Conservation (phyloP, 2,329 filamentous ascomycete genomes). For the Alternaria dauci region DNA sequence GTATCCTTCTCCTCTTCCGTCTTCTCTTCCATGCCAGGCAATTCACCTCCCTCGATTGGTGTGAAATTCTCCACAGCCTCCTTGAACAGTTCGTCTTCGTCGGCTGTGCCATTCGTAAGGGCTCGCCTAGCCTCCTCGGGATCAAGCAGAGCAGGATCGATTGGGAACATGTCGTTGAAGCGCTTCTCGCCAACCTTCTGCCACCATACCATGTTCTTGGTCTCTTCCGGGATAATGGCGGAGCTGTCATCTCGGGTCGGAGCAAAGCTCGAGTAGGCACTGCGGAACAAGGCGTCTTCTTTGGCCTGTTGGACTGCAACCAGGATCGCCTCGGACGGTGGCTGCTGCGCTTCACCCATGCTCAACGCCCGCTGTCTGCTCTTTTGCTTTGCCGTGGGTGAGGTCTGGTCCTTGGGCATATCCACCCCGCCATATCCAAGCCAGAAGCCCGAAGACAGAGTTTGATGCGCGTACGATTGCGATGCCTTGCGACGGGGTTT, state of each 20-base stretch:
- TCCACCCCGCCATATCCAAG: constrained; percentile 62
- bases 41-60: constrained; percentile 36
- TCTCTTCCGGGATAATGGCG: constrained; percentile 72
- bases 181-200: constrained; percentile 71
- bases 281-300: constrained; percentile 77
- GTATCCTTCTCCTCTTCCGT: constrained; percentile 66
- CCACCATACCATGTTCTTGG: constrained; percentile 78
- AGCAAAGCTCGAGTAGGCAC: constrained; percentile 82
- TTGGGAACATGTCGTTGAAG: constrained; percentile 71
- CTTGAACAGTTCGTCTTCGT: constrained; percentile 50
- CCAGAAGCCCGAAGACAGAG: constrained; percentile 72
- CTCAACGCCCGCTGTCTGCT: constrained; percentile 77
- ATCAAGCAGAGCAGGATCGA: constrained; percentile 54
- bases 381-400: constrained; percentile 71
- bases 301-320: constrained; percentile 65
- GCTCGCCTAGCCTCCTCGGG: constrained; percentile 50
- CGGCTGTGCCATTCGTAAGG: constrained; percentile 45
- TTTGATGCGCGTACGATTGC: constrained; percentile 71
- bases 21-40: constrained; percentile 40
- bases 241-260: constrained; percentile 77
- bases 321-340: constrained; percentile 50
- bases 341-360: constrained; percentile 67
- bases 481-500: constrained; percentile 52
- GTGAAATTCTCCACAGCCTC: constrained; percentile 51
- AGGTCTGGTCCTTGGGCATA: constrained; percentile 56